Conservation (phyloP, 441 rosid genomes). For the Pelargonium citronellum region DNA sequence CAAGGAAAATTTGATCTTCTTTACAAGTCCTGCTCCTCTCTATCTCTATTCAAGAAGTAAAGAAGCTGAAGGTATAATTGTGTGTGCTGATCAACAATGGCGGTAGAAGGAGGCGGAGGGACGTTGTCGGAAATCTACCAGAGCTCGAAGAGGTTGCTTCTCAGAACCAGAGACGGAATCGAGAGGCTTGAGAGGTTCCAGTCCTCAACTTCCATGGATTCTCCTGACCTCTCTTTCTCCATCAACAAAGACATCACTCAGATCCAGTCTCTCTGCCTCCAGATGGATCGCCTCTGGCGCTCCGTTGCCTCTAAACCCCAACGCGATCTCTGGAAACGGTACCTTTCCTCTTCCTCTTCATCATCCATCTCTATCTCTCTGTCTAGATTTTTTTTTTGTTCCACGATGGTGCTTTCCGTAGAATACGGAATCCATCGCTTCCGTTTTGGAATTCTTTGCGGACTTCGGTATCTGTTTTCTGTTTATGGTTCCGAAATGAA, state of each 20-base stretch:
- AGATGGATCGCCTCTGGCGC: constrained; percentile 85
- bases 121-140: constrained; percentile 64
- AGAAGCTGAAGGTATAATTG: too few relatives aligned
- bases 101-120: constrained; percentile 44
- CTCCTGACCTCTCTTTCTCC: constrained; percentile 64
- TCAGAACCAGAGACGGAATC: constrained; percentile 72
- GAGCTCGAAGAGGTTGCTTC: constrained; percentile 48
- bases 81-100: constrained; percentile 14
- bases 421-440: not conserved
- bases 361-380: not conserved
- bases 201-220: constrained; percentile 52
- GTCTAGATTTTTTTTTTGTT: not conserved
- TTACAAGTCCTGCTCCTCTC: not conserved
- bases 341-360: constrained; percentile 1
- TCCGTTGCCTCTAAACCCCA: constrained; percentile 68
- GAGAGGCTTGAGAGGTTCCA: constrained; percentile 78
- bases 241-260: constrained; percentile 70
- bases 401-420: not conserved
- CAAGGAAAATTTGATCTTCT: not conserved
- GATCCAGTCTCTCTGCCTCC: constrained; percentile 63
- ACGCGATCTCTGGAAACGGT: constrained; percentile 98
- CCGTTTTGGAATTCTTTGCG: not conserved
- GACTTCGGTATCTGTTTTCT: not conserved
- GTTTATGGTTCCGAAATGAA: not conserved
- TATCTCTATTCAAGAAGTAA: not conserved